Evolutionary conservation across 192 early-diverging fungal genomes (phyloP).

Genomic region (Coemansia sp.): DNA sequence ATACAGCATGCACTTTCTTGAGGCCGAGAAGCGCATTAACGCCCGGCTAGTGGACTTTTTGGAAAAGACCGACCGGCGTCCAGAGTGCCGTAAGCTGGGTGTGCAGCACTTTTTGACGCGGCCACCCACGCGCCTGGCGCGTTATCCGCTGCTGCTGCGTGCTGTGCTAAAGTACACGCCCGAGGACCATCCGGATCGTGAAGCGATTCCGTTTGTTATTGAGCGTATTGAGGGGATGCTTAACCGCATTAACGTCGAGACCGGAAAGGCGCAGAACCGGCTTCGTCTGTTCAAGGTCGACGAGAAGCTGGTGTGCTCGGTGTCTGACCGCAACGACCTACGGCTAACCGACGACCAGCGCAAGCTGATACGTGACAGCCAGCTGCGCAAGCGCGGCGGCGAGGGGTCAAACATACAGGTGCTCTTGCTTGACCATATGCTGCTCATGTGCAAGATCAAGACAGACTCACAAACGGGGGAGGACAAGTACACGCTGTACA

Average conservation of each 20-base stretch:
- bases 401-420: constrained; percentile 71
- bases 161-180: constrained; percentile 84
- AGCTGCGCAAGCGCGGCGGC: constrained; percentile 67
- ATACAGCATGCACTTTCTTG: constrained; percentile 78
- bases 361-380: constrained; percentile 75
- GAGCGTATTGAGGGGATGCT: constrained; percentile 73
- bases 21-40: constrained; percentile 73
- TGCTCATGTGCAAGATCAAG: constrained; percentile 75
- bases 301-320: constrained; percentile 63
- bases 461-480: constrained; percentile 59
- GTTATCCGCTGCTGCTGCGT: constrained; percentile 80
- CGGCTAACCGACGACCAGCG: constrained; percentile 69
- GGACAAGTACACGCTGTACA: constrained; percentile 54
- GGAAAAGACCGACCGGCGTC: constrained; percentile 70
- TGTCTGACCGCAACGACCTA: constrained; percentile 63
- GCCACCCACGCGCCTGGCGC: constrained; percentile 83
- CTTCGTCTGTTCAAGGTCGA: constrained; percentile 78
- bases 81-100: constrained; percentile 79
- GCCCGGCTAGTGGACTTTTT: constrained; percentile 72
- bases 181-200: constrained; percentile 74
- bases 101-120: constrained; percentile 84
- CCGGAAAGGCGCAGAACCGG: constrained; percentile 84
- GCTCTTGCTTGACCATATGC: constrained; percentile 84
- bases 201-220: constrained; percentile 70
- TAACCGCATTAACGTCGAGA: constrained; percentile 77